Percentiles rank a stretch among this genome's conserved stretches.
Evolutionary conservation across 176 grass and related monocot genomes (phyloP).

Genomic region (Luzula sylvatica): DNA sequence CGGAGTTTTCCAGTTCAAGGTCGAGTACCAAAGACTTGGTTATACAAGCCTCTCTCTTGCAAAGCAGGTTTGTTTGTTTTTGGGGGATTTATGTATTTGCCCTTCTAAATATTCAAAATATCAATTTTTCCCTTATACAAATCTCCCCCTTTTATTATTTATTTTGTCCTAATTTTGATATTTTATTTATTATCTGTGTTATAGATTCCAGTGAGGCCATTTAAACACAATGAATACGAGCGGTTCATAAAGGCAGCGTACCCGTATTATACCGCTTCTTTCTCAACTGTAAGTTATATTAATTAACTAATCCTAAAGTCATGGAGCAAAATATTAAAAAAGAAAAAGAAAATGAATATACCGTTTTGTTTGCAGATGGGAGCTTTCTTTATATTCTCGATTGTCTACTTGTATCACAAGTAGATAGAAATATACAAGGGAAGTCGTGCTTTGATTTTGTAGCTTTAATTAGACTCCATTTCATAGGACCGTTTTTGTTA

Average conservation of each 20-base stretch:
- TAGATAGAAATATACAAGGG: constrained; percentile 31
- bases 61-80: constrained; percentile 60
- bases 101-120: too few relatives aligned
- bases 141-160: neutral
- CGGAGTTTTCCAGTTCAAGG: constrained; percentile 98
- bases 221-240: constrained; percentile 89
- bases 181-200: constrained; percentile 25
- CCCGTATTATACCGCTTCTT: constrained; percentile 87
- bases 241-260: constrained; percentile 90
- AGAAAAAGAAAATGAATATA: too few relatives aligned
- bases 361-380: constrained; percentile 62
- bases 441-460: constrained; percentile 13
- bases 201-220: constrained; percentile 91
- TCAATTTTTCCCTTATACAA: constrained; percentile 12
- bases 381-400: constrained; percentile 92
- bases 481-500: constrained; percentile 25
- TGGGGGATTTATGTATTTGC: neutral
- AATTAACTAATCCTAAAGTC: neutral
- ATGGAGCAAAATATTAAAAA: too few relatives aligned
- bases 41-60: constrained; percentile 85
- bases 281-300: constrained; percentile 73
- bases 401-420: constrained; percentile 91
- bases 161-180: constrained; percentile 1
- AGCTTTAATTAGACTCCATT: constrained; percentile 16
- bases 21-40: constrained; percentile 86